A percentile compares a stretch with the other conserved stretches of the same genome.
phyloP scores from a whole-genome alignment of 495 filamentous ascomycete genomes.

The Penicillium taxi region DNA sequence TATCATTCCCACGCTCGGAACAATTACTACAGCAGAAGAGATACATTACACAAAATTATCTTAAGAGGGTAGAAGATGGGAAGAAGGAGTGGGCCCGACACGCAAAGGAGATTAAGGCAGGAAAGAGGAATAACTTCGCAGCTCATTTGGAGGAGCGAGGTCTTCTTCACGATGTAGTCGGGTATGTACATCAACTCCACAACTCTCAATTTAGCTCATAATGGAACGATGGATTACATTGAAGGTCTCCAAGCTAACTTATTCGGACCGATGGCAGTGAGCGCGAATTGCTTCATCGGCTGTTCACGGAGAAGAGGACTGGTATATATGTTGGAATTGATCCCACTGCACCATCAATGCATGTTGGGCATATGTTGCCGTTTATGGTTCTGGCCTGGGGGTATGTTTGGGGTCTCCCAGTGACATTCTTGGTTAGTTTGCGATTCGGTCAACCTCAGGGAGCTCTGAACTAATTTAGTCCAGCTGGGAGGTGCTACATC shows the following conservation, averaged over 20 bases:
- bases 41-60: slow-evolving; percentile 42
- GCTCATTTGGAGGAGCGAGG: slow-evolving; percentile 71
- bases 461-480: slow-evolving; percentile 9
- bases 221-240: neutral
- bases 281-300: slow-evolving; percentile 56
- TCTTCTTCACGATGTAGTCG: slow-evolving; percentile 70
- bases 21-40: slow-evolving; percentile 25
- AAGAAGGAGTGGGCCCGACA: slow-evolving; percentile 48
- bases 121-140: slow-evolving; percentile 55
- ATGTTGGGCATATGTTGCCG: slow-evolving; percentile 87
- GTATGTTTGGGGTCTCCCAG: slow-evolving; percentile 72
- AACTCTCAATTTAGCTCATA: neutral
- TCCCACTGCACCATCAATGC: slow-evolving; percentile 82
- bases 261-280: slow-evolving; percentile 30
- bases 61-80: slow-evolving; percentile 47
- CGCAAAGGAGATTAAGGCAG: slow-evolving; percentile 51
- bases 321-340: slow-evolving; percentile 88
- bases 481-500: slow-evolving; percentile 79
- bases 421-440: slow-evolving; percentile 56
- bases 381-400: slow-evolving; percentile 94
- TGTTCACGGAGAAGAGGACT: slow-evolving; percentile 62
- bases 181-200: too few relatives aligned
- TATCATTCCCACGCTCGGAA: slow-evolving; percentile 1
- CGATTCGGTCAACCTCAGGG: neutral
- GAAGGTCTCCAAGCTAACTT: slow-evolving; percentile 2